A percentile compares a stretch with the other conserved stretches of the same genome.
phyloP scores from a whole-genome alignment of 2,329 filamentous ascomycete genomes.

The Phialophora verrucosa region DNA sequence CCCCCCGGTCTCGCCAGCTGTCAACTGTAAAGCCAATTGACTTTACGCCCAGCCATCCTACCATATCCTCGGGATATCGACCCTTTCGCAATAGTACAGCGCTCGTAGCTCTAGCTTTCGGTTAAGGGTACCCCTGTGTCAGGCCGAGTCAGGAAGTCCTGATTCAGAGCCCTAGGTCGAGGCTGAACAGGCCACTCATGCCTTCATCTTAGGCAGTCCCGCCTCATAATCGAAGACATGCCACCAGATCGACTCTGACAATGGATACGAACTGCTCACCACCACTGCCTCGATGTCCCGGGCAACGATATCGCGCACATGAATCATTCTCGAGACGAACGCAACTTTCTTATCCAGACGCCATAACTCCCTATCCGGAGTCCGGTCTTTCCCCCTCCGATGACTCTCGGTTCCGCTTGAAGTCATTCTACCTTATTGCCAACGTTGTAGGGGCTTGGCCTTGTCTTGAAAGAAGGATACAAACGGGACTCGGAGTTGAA shows the following conservation, averaged over 20 bases:
- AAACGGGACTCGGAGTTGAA: neutral
- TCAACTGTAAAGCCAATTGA: neutral
- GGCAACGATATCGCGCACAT: neutral
- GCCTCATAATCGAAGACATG: neutral
- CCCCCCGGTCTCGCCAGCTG: neutral
- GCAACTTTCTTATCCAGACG: neutral
- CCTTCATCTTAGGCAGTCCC: neutral
- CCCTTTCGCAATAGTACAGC: neutral
- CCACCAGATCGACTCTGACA: neutral
- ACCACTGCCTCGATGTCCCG: neutral
- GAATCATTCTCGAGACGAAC: neutral
- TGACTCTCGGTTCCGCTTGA: neutral
- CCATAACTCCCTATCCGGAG: neutral
- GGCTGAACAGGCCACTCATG: neutral
- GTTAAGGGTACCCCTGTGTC: neutral
- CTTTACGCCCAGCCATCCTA: neutral
- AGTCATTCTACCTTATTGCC: neutral
- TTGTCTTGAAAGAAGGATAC: neutral
- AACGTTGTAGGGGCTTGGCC: neutral
- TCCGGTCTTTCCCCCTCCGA: neutral
- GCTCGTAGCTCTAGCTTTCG: neutral
- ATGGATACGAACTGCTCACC: neutral
- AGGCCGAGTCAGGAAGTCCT: neutral
- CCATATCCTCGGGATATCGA: neutral
- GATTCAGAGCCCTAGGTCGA: neutral